Percentiles rank a stretch among this genome's conserved stretches.
Conservation (phyloP, 2,329 filamentous ascomycete species). For the Pseudogymnoascus sp. region DNA sequence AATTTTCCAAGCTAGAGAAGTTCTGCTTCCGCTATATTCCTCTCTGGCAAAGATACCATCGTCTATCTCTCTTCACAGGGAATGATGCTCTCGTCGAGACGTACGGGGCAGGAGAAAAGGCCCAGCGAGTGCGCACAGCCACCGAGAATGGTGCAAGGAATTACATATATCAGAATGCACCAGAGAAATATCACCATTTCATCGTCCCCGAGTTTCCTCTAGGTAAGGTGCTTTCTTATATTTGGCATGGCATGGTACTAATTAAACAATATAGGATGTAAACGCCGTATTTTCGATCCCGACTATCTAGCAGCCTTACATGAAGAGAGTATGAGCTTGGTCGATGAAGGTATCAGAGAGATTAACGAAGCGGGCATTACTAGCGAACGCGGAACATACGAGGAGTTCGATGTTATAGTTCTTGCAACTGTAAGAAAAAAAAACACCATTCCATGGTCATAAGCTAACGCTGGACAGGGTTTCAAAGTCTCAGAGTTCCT, state of each 20-base stretch:
- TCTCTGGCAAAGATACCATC: conserved; percentile 18
- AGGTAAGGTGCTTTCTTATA: neutral
- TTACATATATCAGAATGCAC: neutral
- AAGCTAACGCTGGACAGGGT: neutral
- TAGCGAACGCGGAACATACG: neutral
- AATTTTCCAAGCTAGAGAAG: conserved; percentile 25
- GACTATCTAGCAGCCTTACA: conserved; percentile 23
- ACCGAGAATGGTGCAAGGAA: neutral
- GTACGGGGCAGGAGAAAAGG: conserved; percentile 17
- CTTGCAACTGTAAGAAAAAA: conserved; percentile 14
- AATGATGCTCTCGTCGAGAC: conserved; percentile 18
- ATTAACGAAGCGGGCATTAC: conserved; percentile 13
- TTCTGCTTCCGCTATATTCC: conserved; percentile 24
- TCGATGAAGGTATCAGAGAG: conserved; percentile 12
- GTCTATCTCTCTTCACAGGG: conserved; percentile 19
- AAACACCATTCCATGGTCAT: conserved; percentile 9
- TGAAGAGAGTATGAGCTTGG: conserved; percentile 7
- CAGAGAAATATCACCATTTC: conserved; percentile 7
- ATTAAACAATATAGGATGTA: conserved; percentile 21
- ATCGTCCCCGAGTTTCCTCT: conserved; percentile 13
- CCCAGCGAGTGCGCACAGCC: conserved; percentile 10
- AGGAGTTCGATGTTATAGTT: conserved; percentile 16
- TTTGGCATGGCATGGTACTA: neutral
- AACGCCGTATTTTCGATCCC: conserved; percentile 27
- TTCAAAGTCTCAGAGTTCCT: conserved; percentile 32